Evolutionary conservation across 495 filamentous ascomycete species (phyloP).

Genomic region (Penicillium argentinense): DNA sequence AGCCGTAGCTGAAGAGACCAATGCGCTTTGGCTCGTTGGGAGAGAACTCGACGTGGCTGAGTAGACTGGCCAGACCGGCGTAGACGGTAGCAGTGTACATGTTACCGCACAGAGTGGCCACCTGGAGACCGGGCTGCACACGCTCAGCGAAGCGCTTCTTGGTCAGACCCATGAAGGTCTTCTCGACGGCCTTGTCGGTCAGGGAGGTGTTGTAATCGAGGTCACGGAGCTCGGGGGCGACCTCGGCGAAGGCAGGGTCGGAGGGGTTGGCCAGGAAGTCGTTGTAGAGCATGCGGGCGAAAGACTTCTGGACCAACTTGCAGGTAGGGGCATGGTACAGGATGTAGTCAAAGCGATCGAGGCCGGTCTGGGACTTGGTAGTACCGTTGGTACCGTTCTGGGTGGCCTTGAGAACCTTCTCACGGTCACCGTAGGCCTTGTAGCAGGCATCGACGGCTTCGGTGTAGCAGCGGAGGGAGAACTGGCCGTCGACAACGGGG

Average conservation of each 20-base stretch:
- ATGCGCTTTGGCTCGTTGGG: slow-evolving; percentile 80
- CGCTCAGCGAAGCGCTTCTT: slow-evolving; percentile 95
- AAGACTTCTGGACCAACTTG: slow-evolving; percentile 96
- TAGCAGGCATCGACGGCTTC: slow-evolving; percentile 95
- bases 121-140: slow-evolving; percentile 79
- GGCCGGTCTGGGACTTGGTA: slow-evolving; percentile 57
- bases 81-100: slow-evolving; percentile 99
- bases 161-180: slow-evolving; percentile 90
- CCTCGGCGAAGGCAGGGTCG: slow-evolving; percentile 76
- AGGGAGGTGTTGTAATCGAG: slow-evolving; percentile 83
- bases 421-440: slow-evolving; percentile 88
- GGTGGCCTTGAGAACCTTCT: slow-evolving; percentile 63
- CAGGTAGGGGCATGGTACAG: slow-evolving; percentile 95
- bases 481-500: slow-evolving; percentile 94
- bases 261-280: slow-evolving; percentile 83
- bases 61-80: slow-evolving; percentile 73
- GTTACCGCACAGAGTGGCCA: slow-evolving; percentile 95
- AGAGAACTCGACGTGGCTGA: slow-evolving; percentile 70
- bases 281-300: slow-evolving; percentile 93
- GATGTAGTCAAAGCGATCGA: slow-evolving; percentile 96
- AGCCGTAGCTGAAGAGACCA: slow-evolving; percentile 93
- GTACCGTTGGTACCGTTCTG: slow-evolving; percentile 65
- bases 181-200: slow-evolving; percentile 92
- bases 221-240: slow-evolving; percentile 81
- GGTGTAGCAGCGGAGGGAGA: slow-evolving; percentile 92